phyloP scores from a whole-genome alignment of 1,284 basidiomycete genomes.

The Violaceomyces palustris region DNA sequence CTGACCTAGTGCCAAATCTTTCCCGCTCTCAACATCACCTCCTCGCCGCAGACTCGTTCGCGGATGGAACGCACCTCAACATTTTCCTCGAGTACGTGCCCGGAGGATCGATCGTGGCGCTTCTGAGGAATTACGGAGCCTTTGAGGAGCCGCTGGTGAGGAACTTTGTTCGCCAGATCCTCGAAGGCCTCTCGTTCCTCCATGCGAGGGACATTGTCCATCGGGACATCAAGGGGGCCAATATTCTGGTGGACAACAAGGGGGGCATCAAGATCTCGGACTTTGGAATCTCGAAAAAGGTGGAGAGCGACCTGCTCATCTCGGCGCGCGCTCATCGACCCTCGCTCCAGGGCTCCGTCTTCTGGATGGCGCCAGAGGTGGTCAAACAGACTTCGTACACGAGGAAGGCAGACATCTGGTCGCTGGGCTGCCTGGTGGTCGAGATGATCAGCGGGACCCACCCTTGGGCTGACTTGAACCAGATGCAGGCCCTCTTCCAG shows the following conservation, averaged over 20 bases:
- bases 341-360: conserved; percentile 3
- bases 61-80: conserved; percentile 64
- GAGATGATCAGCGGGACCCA: conserved; percentile 98
- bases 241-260: conserved; percentile 97
- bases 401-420: conserved; percentile 96
- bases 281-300: conserved; percentile 98
- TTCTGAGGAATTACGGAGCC: conserved; percentile 88
- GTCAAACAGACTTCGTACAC: conserved; percentile 94
- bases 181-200: conserved; percentile 84
- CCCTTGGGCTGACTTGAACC: conserved; percentile 93
- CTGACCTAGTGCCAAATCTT: background rate
- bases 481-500: conserved; percentile 64
- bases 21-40: no score
- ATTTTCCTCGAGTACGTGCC: conserved; percentile 99
- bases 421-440: conserved; percentile 90
- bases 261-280: conserved; percentile 97
- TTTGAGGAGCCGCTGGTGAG: conserved; percentile 92
- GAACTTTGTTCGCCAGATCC: conserved; percentile 90
- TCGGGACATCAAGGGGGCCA: conserved; percentile 96
- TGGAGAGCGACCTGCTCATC: conserved; percentile 64
- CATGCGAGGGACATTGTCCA: conserved; percentile 94
- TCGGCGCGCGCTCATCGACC: background rate
- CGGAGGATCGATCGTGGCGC: conserved; percentile 88
- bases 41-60: conserved; percentile 46
- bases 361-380: conserved; percentile 75